phyloP scores from a whole-genome alignment of 805 yeast species.

The Yarrowia hollandica region DNA sequence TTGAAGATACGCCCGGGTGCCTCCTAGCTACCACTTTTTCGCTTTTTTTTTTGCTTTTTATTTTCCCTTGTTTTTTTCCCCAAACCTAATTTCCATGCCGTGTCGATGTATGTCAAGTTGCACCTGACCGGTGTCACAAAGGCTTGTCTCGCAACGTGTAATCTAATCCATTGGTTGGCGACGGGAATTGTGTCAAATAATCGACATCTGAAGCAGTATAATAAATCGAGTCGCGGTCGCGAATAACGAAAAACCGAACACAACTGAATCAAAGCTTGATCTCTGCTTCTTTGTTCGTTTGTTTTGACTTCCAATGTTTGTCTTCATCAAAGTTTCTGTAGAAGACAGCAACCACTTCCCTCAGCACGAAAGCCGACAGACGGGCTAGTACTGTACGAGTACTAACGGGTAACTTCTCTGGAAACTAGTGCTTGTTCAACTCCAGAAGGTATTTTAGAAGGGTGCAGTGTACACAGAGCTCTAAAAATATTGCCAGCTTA shows the following conservation, averaged over 20 bases:
- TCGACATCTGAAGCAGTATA: no score
- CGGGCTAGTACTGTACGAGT: no score
- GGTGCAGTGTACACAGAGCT: no score
- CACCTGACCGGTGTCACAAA: background rate
- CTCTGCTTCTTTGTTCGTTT: constrained; percentile 3
- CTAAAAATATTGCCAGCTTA: no score
- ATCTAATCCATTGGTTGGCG: no score
- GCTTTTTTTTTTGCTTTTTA: background rate
- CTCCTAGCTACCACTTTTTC: background rate
- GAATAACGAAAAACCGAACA: background rate
- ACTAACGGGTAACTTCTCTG: no score
- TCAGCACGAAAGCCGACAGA: no score
- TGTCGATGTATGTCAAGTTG: background rate
- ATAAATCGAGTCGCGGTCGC: background rate
- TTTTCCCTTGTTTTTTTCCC: background rate
- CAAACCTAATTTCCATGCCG: background rate
- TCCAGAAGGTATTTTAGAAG: no score
- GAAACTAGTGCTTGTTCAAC: no score
- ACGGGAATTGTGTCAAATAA: no score
- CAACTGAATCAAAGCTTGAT: constrained; percentile 2
- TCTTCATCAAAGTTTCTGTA: background rate
- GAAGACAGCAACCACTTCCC: background rate
- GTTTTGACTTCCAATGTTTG: constrained; percentile 1
- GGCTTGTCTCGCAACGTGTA: background rate
- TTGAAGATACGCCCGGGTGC: no score